These are phyloP conservation scores for Cystobasidium ongulense DNA, from an alignment of 768 basidiomycete genomes.

Conservation along the genomic window DNA sequence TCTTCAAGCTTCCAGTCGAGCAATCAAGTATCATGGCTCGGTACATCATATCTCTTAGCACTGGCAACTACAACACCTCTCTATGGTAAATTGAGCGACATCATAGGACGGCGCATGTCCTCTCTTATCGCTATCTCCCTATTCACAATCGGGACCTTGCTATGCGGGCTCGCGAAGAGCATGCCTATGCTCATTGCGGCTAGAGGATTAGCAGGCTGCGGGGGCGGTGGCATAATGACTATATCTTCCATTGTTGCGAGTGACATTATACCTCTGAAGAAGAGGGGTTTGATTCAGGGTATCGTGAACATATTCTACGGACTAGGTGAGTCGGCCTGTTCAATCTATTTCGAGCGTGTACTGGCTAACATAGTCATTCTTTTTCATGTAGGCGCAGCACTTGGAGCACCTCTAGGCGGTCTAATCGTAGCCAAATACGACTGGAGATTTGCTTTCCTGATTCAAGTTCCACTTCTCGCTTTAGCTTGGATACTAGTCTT, in stretches of 20 bases:
- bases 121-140: slow-evolving; percentile 74
- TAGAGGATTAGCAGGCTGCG: slow-evolving; percentile 66
- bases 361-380: slow-evolving; percentile 49
- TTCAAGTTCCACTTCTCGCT: slow-evolving; percentile 67
- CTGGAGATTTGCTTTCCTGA: slow-evolving; percentile 77
- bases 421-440: slow-evolving; percentile 37
- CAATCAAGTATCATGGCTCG: slow-evolving; percentile 68
- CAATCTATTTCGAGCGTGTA: background rate
- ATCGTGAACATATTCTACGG: slow-evolving; percentile 62
- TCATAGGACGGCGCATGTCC: slow-evolving; percentile 61
- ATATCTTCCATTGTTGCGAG: slow-evolving; percentile 57
- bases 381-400: slow-evolving; percentile 57
- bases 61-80: slow-evolving; percentile 43
- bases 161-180: slow-evolving; percentile 76
- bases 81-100: slow-evolving; percentile 46
- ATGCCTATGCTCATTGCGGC: slow-evolving; percentile 75
- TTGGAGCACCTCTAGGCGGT: slow-evolving; percentile 47
- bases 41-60: slow-evolving; percentile 36
- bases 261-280: slow-evolving; percentile 79
- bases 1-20: slow-evolving; percentile 35
- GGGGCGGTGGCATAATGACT: slow-evolving; percentile 60
- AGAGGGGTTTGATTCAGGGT: slow-evolving; percentile 84
- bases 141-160: slow-evolving; percentile 76
- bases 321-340: slow-evolving; percentile 51
- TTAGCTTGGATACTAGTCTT: slow-evolving; percentile 64